These are phyloP conservation scores for Lolium multiflorum DNA, from an alignment of 176 grass and related monocot genomes.

Conservation along the genomic window DNA sequence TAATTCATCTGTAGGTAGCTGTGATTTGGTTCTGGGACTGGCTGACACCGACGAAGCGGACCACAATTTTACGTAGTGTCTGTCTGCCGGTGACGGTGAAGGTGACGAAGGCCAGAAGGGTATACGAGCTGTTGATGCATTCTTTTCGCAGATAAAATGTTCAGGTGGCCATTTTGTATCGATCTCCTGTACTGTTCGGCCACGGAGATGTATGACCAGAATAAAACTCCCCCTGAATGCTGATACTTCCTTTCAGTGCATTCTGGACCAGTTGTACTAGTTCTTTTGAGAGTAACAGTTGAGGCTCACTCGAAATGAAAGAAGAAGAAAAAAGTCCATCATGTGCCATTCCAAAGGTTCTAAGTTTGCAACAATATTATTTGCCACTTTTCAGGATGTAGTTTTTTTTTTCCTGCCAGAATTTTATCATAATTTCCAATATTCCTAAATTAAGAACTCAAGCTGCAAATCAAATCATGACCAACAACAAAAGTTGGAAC, in stretches of 20 bases:
- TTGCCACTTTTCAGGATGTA: background rate
- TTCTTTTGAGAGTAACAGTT: background rate
- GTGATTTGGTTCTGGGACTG: constrained; percentile 41
- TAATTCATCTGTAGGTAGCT: constrained; percentile 58
- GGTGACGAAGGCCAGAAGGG: background rate
- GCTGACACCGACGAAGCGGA: constrained; percentile 56
- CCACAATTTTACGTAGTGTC: constrained; percentile 64
- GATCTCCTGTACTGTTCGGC: constrained; percentile 51
- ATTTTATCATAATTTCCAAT: no score
- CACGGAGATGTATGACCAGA: constrained; percentile 41
- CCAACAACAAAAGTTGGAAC: no score
- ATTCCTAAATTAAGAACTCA: no score
- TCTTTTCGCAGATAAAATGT: constrained; percentile 51
- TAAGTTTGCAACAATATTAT: background rate
- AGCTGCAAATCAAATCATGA: no score
- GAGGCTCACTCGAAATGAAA: background rate
- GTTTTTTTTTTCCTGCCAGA: no score
- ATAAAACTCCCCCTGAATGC: constrained; percentile 41
- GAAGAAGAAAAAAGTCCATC: background rate
- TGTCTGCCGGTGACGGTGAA: constrained; percentile 54
- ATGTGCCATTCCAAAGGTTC: background rate
- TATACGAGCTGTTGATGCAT: constrained; percentile 37
- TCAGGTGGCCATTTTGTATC: constrained; percentile 46
- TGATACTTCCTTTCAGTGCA: background rate
- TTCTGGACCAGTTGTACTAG: background rate